Base-by-base conservation (phyloP, 2,329 filamentous ascomycete genomes). In the Colletotrichum caudatum region DNA sequence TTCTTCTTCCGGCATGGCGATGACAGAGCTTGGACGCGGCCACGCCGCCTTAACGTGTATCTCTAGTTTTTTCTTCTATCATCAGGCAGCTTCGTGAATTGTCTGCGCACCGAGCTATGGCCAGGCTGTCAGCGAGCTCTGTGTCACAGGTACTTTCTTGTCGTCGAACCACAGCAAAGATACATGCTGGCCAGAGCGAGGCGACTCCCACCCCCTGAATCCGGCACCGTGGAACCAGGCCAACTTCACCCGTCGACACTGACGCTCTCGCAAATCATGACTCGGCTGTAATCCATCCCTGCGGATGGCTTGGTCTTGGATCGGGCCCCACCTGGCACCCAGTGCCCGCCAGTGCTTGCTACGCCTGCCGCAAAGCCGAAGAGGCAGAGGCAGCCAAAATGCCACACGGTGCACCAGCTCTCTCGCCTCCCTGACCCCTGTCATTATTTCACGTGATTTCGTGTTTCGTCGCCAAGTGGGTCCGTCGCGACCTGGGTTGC, bases 1-100 rank as follows among this genome's bases (percentile, higher is more conserved):
- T 72, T 63, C 72, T 73, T 73, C 26, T 73, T 73, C 64, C 56
- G 35, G 48, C 50, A 14, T 48, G 54, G 56, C 53, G 50, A 51
- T 62, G 54, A 54, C 51, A 46, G 65, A 66, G 72, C 72, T 69
- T 68, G 44, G 72, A 69, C 57, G 41, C 50, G 33, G 48, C 61
- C 60, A 65, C 56, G 61, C 69, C 50, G 72, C 41, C 57, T 63
- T 65, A 51, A 66, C 64, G 35, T 60, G 48, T 46, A 66, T 26
- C 44, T 51, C 39, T 62, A 48, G 23, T 41, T 18, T 35, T 20
- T 12, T 16, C 23, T n/a, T 39, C 20, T 33, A 29, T 20, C 39
- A 26, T 37, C 60, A 73, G 64, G 61, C 69, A 72, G 69, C 58
- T 61, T 41, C 20, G 64, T 59, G 64, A 66, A 58, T 35, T 50